phyloP scores from a whole-genome alignment of 2,329 filamentous ascomycete genomes.

The Neonectria ditissima region DNA sequence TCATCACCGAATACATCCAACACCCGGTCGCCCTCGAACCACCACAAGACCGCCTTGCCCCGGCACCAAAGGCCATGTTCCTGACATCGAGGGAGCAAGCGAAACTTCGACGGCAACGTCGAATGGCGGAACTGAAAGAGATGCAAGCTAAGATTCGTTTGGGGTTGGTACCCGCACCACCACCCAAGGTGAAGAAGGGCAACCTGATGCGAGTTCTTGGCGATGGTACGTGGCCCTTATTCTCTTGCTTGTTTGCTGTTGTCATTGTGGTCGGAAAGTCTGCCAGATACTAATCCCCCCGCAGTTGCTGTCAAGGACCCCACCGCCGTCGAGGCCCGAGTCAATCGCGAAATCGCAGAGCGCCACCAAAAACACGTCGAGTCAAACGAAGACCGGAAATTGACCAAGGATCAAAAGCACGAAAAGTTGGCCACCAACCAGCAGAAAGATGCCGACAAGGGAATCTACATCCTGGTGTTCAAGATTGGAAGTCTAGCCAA shows the following conservation, averaged over 20 bases:
- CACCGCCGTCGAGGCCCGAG: constrained; percentile 93
- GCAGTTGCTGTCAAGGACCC: constrained; percentile 85
- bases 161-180: constrained; percentile 87
- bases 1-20: constrained; percentile 91
- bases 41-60: constrained; percentile 86
- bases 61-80: constrained; percentile 88
- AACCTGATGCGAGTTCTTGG: constrained; percentile 98
- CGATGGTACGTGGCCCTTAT: constrained; percentile 67
- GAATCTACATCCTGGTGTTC: constrained; percentile 88
- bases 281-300: constrained; percentile 34
- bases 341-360: constrained; percentile 92
- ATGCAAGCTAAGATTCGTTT: constrained; percentile 95
- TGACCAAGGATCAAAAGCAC: constrained; percentile 87
- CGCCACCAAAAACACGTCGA: constrained; percentile 82
- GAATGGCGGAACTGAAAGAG: constrained; percentile 94
- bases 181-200: constrained; percentile 95
- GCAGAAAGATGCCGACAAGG: constrained; percentile 87
- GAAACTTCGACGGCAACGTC: constrained; percentile 88
- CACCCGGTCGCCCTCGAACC: constrained; percentile 92
- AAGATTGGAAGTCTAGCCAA: constrained; percentile 91
- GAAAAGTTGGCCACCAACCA: constrained; percentile 88
- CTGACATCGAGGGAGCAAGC: constrained; percentile 91
- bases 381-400: constrained; percentile 84
- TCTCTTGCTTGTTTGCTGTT: not conserved
- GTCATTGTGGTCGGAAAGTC: not conserved